phyloP scores from a whole-genome alignment of 2,329 filamentous ascomycete genomes.

The Calonectria pteridis region DNA sequence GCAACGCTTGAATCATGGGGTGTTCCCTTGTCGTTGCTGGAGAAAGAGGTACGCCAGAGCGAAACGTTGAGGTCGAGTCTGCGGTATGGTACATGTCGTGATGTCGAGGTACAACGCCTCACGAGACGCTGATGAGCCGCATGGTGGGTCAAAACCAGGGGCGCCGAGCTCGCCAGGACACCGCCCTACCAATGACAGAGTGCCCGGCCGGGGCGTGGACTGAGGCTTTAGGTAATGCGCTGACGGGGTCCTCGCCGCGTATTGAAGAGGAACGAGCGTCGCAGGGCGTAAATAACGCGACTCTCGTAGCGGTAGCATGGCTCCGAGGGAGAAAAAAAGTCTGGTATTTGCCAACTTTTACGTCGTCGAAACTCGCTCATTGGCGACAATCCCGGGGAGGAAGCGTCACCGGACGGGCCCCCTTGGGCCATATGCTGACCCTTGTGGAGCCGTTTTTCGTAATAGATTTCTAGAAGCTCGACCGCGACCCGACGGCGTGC shows the following conservation, averaged over 20 bases:
- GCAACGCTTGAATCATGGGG: not conserved
- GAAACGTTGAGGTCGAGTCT: not conserved
- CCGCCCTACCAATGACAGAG: not conserved
- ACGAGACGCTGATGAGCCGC: constrained; percentile 2
- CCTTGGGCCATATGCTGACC: constrained; percentile 11
- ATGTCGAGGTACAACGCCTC: not conserved
- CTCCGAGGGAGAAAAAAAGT: not conserved
- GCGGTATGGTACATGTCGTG: not conserved
- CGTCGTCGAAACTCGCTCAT: constrained; percentile 26
- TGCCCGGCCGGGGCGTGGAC: not conserved
- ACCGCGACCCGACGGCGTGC: constrained; percentile 15
- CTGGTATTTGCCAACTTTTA: constrained; percentile 17
- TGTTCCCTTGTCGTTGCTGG: not conserved
- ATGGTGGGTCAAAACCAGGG: not conserved
- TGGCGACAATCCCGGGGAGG: constrained; percentile 9
- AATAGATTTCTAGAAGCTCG: constrained; percentile 28
- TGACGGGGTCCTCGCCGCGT: not conserved
- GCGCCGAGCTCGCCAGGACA: not conserved
- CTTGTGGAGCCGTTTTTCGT: constrained; percentile 13
- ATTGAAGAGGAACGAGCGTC: not conserved
- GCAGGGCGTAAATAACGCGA: constrained; percentile 8
- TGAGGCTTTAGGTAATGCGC: constrained; percentile 13
- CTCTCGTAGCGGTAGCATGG: not conserved
- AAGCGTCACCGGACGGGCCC: constrained; percentile 16
- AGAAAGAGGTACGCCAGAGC: not conserved